Percentiles rank a stretch among this genome's conserved stretches.
Conservation (phyloP, 306 rosid species). For the Acacia crassicarpa region DNA sequence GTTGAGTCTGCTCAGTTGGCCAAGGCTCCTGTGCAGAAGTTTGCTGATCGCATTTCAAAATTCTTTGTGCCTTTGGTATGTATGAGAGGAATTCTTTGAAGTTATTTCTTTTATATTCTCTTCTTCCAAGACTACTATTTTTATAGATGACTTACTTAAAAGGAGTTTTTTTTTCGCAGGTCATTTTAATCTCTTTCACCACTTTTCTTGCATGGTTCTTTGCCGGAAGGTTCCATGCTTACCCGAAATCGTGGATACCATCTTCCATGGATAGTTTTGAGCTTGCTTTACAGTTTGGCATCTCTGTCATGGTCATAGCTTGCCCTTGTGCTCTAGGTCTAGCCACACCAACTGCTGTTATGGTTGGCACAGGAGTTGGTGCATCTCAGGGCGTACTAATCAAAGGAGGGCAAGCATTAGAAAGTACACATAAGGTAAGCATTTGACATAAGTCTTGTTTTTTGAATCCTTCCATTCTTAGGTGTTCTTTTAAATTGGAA, state of each 20-base stretch:
- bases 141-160: conserved; percentile 3
- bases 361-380: conserved; percentile 98
- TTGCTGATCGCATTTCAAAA: conserved; percentile 82
- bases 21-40: conserved; percentile 88
- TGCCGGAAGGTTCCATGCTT: conserved; percentile 65
- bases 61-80: conserved; percentile 88
- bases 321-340: conserved; percentile 97
- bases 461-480: conserved; percentile 15
- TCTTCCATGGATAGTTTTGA: conserved; percentile 82
- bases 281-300: conserved; percentile 93
- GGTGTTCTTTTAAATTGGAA: background rate
- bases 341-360: conserved; percentile 91
- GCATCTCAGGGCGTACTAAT: conserved; percentile 90
- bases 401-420: conserved; percentile 94
- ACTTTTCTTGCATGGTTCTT: conserved; percentile 87
- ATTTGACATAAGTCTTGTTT: conserved; percentile 9
- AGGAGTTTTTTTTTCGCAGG: conserved; percentile 48
- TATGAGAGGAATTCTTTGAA: background rate
- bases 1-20: conserved; percentile 95
- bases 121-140: background rate
- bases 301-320: conserved; percentile 94
- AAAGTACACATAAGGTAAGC: conserved; percentile 81
- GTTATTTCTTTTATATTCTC: background rate
- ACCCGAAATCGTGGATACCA: conserved; percentile 83
- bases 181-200: conserved; percentile 59